Evolutionary conservation across 2,329 filamentous ascomycete genomes (phyloP), one percentile per base, ranked within the genome.

Genomic region (Leptoxyphium fumago): DNA sequence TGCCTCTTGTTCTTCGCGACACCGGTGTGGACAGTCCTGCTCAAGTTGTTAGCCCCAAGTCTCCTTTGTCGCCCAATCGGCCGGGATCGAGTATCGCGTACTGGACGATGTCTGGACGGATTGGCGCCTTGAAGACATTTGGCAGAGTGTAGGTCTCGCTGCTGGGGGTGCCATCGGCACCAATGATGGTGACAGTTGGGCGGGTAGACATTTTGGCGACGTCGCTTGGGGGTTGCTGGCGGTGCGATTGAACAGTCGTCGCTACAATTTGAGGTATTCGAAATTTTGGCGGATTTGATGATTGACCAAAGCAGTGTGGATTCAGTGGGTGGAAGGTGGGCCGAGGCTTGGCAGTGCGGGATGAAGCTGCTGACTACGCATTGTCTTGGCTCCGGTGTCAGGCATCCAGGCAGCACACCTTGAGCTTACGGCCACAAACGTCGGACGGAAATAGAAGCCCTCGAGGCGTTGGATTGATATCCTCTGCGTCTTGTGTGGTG

Each of bases 1-100:
- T 98, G 91, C 70, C 91, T 84, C 82, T 94, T 95, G 82, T 98
- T 98, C 86, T 98, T 98, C 69, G 89, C 89, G 78, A 98, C 93
- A 65, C 91, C 91, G 64, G 86, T 94, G 82, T 98, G 91, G 64
- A 96, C 80, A 57, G 70, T 70, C 68, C 74, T 77, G 61, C 43
- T 41, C 38, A 39, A 15, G 40, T 43, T 29, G 29, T 39, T 45
- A 40, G 13, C 17, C 11, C 10, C n/a, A 14, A 2, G 18, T 11
- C 26, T 42, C 3, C 32, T 9, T 15, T 38, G 30, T 38, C 13
- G 17, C 34, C 39, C 29, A 7, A 41, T 28, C 17, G 17, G 18
- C 36, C 34, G 26, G 21, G 40, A 45, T 47, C 26, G 21, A 26
- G 21, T 26, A 26, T 36, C 46, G 59, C 83, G 71, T 88, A 83